phyloP scores from a whole-genome alignment of 371 early-diverging fungal species.

The Scutellospora calospora region DNA sequence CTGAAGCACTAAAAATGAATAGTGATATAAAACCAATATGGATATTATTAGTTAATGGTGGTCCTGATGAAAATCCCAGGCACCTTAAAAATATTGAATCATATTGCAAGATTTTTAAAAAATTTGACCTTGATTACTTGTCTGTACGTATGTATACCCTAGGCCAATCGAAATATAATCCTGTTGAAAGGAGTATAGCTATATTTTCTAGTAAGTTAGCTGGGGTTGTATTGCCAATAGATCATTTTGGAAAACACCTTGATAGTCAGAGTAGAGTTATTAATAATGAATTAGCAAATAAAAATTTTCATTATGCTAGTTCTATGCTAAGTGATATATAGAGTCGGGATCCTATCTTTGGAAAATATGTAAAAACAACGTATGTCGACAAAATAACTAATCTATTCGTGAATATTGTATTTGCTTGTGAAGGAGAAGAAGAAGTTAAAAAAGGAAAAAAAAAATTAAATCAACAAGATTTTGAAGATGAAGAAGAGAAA shows the following conservation, averaged over 20 bases:
- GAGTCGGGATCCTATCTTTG: too few relatives aligned
- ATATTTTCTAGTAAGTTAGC: neutral
- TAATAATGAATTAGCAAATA: neutral
- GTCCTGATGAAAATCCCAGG: slow-evolving; percentile 3
- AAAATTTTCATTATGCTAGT: neutral
- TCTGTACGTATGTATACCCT: neutral
- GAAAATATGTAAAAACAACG: too few relatives aligned
- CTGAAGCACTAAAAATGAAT: neutral
- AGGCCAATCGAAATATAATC: neutral
- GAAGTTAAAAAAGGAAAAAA: too few relatives aligned
- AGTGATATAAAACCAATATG: neutral
- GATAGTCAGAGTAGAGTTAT: neutral
- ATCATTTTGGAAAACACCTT: neutral
- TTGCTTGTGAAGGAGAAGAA: too few relatives aligned
- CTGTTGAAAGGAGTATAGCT: neutral
- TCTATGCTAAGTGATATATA: neutral
- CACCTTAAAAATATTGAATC: neutral
- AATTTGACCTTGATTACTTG: slow-evolving; percentile 1
- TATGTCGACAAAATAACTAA: too few relatives aligned
- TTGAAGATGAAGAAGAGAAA: neutral
- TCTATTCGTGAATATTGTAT: too few relatives aligned
- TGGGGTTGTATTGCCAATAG: neutral
- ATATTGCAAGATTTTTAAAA: neutral
- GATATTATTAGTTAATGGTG: neutral
- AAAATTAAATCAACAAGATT: too few relatives aligned